phyloP scores from a whole-genome alignment of 2,329 filamentous ascomycete species.

The Curvularia eragrostidis region DNA sequence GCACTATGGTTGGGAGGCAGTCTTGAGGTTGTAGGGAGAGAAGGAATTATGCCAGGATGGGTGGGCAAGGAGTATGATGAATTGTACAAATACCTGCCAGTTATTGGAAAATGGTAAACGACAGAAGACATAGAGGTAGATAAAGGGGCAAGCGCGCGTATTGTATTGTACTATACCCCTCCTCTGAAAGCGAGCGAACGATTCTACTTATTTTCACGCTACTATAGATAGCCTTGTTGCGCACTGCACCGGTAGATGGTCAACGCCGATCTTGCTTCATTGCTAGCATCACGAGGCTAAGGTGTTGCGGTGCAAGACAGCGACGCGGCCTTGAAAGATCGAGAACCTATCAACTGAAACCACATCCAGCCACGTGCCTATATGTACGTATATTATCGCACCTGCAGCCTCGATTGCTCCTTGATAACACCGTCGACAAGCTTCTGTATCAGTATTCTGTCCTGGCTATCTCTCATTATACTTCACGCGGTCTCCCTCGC shows the following conservation, averaged over 20 bases:
- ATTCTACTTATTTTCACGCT: background rate
- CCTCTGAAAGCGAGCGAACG: background rate
- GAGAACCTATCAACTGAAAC: background rate
- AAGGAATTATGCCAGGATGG: constrained; percentile 76
- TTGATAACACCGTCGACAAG: background rate
- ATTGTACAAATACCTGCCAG: constrained; percentile 68
- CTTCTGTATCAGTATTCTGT: background rate
- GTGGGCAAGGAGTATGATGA: constrained; percentile 80
- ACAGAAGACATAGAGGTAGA: constrained; percentile 30
- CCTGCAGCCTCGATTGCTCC: background rate
- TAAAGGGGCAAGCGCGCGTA: constrained; percentile 6
- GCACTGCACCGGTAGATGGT: too few species aligned
- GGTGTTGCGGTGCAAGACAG: constrained; percentile 14
- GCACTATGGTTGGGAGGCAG: constrained; percentile 83
- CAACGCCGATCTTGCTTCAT: background rate
- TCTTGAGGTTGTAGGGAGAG: constrained; percentile 76
- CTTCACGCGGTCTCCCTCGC: too few species aligned
- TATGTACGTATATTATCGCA: background rate
- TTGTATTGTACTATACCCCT: constrained; percentile 34
- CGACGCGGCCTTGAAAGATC: background rate
- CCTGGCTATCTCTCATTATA: too few species aligned
- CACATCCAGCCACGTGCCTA: background rate
- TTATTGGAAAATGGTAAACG: constrained; percentile 61
- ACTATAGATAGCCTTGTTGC: background rate
- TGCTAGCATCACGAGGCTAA: constrained; percentile 30